phyloP scores from a whole-genome alignment of 208 protist species.

The Acanthamoeba triangularis region DNA sequence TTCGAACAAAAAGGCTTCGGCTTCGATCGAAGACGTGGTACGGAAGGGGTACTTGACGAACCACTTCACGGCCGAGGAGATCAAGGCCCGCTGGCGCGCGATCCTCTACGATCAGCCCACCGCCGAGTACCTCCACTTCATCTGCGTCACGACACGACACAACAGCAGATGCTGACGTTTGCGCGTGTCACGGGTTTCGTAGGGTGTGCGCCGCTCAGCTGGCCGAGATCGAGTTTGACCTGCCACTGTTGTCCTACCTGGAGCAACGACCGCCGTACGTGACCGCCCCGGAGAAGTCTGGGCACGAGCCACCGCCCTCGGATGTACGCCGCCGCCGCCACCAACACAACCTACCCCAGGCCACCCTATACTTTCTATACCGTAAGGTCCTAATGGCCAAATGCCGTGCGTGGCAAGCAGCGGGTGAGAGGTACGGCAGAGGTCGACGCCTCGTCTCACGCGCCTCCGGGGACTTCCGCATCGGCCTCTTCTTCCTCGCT shows the following conservation, averaged over 20 bases:
- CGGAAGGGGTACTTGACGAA: neutral
- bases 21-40: neutral
- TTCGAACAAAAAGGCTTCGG: neutral
- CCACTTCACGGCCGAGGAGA: constrained; percentile 17
- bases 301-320: no score
- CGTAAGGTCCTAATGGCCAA: no score
- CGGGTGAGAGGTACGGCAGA: no score
- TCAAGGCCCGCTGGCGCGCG: constrained; percentile 6
- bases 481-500: no score
- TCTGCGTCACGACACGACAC: no score
- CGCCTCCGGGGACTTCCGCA: neutral
- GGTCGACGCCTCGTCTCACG: no score
- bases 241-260: neutral
- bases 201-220: neutral
- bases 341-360: no score
- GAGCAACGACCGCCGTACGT: neutral
- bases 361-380: no score
- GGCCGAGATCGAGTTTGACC: constrained; percentile 7
- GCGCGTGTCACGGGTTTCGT: neutral
- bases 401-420: neutral
- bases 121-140: neutral
- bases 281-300: no score
- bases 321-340: no score
- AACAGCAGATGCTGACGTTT: neutral
- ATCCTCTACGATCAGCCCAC: constrained; percentile 18